phyloP scores from a whole-genome alignment of 208 protist genomes.

The Crithidia brevicula region DNA sequence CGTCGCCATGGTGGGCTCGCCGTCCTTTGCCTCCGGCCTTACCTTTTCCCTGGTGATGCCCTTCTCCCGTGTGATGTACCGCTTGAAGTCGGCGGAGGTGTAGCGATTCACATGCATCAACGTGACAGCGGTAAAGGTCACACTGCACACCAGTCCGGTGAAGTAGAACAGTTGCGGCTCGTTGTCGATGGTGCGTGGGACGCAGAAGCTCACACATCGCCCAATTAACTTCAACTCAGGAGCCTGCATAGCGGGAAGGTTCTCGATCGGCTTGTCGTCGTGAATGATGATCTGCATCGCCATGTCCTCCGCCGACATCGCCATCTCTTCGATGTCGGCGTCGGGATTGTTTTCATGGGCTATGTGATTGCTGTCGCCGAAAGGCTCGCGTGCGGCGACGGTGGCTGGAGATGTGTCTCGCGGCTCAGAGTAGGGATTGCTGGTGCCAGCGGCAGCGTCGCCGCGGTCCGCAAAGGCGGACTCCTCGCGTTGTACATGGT shows the following conservation, averaged over 20 bases:
- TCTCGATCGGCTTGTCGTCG: constrained; percentile 45
- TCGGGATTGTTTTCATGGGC: background rate
- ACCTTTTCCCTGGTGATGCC: background rate
- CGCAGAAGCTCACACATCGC: constrained; percentile 57
- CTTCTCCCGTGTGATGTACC: constrained; percentile 13
- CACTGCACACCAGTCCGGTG: constrained; percentile 58
- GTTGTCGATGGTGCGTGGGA: constrained; percentile 35
- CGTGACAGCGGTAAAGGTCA: constrained; percentile 63
- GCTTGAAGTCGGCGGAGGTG: constrained; percentile 50
- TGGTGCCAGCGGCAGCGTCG: background rate
- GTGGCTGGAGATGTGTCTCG: background rate
- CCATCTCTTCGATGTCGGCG: background rate
- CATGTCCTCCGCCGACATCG: constrained; percentile 25
- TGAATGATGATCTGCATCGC: constrained; percentile 42
- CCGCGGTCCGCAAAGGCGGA: background rate
- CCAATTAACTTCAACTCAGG: constrained; percentile 78
- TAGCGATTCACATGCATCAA: constrained; percentile 66
- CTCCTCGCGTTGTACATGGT: background rate
- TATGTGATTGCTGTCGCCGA: background rate
- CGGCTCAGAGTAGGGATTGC: background rate
- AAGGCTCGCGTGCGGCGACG: background rate
- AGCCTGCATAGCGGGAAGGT: constrained; percentile 48
- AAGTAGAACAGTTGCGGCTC: constrained; percentile 49
- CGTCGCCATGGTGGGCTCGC: background rate
- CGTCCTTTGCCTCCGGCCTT: background rate